Conservation (phyloP, 169 alveolate genomes). For the Plasmodium billcollinsi region DNA sequence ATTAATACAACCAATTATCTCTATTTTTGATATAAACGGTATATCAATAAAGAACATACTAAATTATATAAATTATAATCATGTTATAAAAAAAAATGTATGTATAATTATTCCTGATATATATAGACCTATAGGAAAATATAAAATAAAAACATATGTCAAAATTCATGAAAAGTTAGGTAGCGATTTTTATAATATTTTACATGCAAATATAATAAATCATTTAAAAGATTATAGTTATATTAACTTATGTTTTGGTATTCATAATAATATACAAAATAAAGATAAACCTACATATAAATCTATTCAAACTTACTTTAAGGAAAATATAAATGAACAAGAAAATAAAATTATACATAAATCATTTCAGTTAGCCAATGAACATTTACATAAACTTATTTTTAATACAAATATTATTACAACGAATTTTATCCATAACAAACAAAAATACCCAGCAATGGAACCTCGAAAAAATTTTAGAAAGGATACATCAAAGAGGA, state of each 20-base stretch:
- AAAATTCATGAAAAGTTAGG: conserved; percentile 64
- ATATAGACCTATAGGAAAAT: conserved; percentile 70
- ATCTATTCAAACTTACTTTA: conserved; percentile 7
- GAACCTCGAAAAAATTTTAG: conserved; percentile 67
- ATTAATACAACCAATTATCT: conserved; percentile 48
- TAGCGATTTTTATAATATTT: conserved; percentile 57
- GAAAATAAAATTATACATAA: conserved; percentile 39
- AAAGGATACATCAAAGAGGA: conserved; percentile 44
- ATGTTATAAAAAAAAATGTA: conserved; percentile 30
- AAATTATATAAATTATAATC: conserved; percentile 19
- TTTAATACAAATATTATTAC: conserved; percentile 38
- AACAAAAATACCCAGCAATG: conserved; percentile 74
- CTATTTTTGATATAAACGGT: conserved; percentile 14
- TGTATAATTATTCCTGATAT: conserved; percentile 64
- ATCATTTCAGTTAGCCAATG: conserved; percentile 66
- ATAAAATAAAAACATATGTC: conserved; percentile 45
- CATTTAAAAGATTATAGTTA: conserved; percentile 8
- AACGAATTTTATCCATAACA: conserved; percentile 44
- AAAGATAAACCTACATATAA: neutral
- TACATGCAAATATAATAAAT: conserved; percentile 53
- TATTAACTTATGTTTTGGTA: conserved; percentile 60
- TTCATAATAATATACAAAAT: conserved; percentile 23
- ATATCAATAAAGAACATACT: conserved; percentile 45
- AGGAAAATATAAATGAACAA: conserved; percentile 27
- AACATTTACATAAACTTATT: conserved; percentile 61